Evolutionary conservation across 179 eudicot species (phyloP).

Genomic region (Pouteria campechiana): DNA sequence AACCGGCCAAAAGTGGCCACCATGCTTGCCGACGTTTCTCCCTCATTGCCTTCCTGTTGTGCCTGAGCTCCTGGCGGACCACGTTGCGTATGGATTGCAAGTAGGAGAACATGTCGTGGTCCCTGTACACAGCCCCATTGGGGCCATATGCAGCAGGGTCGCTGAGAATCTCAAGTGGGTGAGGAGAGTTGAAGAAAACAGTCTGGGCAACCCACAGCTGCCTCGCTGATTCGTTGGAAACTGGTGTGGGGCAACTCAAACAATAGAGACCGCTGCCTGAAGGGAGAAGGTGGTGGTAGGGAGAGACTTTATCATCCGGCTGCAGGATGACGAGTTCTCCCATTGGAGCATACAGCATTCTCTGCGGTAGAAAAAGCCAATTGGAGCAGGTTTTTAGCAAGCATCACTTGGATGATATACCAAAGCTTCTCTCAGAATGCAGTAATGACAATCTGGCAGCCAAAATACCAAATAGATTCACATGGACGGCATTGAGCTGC

Average conservation of each 20-base stretch:
- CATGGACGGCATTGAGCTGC: no score
- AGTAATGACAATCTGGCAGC: no score
- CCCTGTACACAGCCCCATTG: slow-evolving; percentile 66
- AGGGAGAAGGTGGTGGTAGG: slow-evolving; percentile 78
- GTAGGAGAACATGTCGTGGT: slow-evolving; percentile 85
- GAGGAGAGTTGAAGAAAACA: slow-evolving; percentile 71
- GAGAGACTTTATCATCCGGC: slow-evolving; percentile 74
- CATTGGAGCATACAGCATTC: slow-evolving; percentile 72
- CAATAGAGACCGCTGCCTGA: slow-evolving; percentile 73
- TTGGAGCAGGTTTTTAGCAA: not conserved
- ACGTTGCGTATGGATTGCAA: slow-evolving; percentile 44
- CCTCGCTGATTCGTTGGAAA: slow-evolving; percentile 36
- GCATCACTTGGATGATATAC: no score
- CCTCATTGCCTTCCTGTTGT: slow-evolving; percentile 37
- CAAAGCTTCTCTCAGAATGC: no score
- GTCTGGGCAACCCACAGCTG: slow-evolving; percentile 51
- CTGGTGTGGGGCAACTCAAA: slow-evolving; percentile 22
- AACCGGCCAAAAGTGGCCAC: slow-evolving; percentile 66
- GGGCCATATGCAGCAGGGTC: slow-evolving; percentile 83
- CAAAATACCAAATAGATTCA: no score
- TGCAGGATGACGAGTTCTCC: slow-evolving; percentile 84
- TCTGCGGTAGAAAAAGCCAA: slow-evolving; percentile 24
- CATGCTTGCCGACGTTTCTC: slow-evolving; percentile 38
- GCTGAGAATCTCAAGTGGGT: slow-evolving; percentile 85
- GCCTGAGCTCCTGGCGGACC: slow-evolving; percentile 58